phyloP scores from a whole-genome alignment of 2,329 filamentous ascomycete genomes.

The Beauveria varroae region DNA sequence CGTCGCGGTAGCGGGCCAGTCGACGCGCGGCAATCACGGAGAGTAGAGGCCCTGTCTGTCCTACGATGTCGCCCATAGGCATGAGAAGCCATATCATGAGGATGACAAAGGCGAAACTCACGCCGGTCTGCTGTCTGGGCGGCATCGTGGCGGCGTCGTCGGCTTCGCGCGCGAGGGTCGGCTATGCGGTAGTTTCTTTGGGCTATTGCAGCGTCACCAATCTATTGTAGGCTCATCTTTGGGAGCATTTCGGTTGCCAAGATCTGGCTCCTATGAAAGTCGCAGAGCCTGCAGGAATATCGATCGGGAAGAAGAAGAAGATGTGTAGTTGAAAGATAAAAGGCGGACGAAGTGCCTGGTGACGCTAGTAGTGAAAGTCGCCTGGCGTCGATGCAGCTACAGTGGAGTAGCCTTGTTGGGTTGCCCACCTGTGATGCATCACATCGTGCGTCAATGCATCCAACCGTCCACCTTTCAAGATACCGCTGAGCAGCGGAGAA shows the following conservation, averaged over 20 bases:
- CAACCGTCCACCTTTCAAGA: neutral
- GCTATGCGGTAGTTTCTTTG: neutral
- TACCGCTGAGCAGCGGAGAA: neutral
- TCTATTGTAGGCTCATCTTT: neutral
- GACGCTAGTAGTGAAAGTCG: neutral
- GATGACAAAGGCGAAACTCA: conserved; percentile 31
- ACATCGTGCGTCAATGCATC: conserved; percentile 6
- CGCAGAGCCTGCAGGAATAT: neutral
- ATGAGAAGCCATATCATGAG: conserved; percentile 29
- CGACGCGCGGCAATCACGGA: conserved; percentile 35
- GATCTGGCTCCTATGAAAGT: neutral
- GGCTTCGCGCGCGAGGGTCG: neutral
- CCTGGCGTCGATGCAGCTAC: neutral
- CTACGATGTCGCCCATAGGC: conserved; percentile 28
- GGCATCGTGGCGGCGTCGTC: conserved; percentile 34
- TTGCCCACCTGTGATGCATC: neutral
- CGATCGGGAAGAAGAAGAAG: neutral
- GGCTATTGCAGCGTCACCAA: neutral
- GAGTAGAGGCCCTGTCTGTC: conserved; percentile 22
- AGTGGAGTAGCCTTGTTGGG: neutral
- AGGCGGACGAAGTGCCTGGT: neutral
- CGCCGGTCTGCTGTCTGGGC: conserved; percentile 33
- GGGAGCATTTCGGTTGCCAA: neutral
- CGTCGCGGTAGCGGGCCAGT: conserved; percentile 42
- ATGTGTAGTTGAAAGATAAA: neutral